phyloP scores from a whole-genome alignment of 306 rosid species.

The Erythrophleum fordii region DNA sequence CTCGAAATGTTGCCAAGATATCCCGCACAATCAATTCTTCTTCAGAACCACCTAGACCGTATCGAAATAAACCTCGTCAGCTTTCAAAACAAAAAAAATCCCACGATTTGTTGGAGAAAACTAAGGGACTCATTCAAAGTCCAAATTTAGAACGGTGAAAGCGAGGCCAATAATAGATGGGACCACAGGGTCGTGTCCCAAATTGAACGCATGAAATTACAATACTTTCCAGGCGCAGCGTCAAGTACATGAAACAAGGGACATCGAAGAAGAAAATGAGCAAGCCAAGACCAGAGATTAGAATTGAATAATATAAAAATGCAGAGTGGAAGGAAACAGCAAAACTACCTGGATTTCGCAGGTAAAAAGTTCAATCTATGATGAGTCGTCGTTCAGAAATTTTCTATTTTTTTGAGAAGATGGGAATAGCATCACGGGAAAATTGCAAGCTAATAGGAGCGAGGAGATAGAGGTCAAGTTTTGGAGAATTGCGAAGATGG shows the following conservation, averaged over 20 bases:
- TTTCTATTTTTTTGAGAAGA: constrained; percentile 33
- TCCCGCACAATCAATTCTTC: neutral
- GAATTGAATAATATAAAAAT: neutral
- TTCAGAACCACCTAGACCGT: neutral
- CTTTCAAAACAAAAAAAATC: neutral
- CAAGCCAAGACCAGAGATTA: neutral
- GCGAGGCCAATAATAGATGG: neutral
- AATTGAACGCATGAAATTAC: neutral
- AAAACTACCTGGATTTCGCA: neutral
- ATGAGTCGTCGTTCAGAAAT: constrained; percentile 12
- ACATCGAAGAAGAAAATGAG: neutral
- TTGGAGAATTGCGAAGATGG: constrained; percentile 58
- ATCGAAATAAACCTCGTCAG: neutral
- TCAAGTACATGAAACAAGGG: neutral
- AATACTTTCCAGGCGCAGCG: neutral
- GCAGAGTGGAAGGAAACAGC: constrained; percentile 12
- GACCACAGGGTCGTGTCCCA: too few relatives aligned
- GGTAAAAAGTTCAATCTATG: constrained; percentile 13
- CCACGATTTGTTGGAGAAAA: neutral
- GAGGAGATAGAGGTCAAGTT: constrained; percentile 21
- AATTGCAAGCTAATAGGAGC: constrained; percentile 12
- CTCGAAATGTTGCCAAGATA: neutral
- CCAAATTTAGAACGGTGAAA: neutral
- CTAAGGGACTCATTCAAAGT: neutral
- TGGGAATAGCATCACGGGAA: constrained; percentile 18